Conservation (phyloP, 106 monocot genomes). For the Phalaenopsis aphrodite region DNA sequence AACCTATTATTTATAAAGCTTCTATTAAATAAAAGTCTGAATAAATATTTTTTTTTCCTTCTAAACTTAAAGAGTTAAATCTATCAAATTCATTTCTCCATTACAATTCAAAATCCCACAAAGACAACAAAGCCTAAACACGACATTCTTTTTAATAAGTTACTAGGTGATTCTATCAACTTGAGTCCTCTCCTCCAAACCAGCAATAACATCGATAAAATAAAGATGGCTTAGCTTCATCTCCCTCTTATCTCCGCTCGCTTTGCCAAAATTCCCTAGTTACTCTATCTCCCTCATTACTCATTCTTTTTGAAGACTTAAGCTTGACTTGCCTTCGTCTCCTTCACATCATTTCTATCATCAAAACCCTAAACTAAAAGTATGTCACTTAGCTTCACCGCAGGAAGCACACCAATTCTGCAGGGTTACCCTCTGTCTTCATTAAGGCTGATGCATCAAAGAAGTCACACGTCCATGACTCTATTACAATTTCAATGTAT, state of each 20-base stretch:
- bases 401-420: too few species aligned
- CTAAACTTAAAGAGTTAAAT: not conserved
- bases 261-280: not conserved
- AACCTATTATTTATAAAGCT: too few species aligned
- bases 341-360: not conserved
- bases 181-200: not conserved
- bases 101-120: too few species aligned
- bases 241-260: not conserved
- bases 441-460: too few species aligned
- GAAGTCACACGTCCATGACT: too few species aligned
- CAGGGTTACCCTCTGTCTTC: too few species aligned
- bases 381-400: too few species aligned
- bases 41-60: not conserved
- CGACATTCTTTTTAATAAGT: not conserved
- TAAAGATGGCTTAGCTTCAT: not conserved
- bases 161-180: not conserved
- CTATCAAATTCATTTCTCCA: too few species aligned
- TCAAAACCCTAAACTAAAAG: not conserved
- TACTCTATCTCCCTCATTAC: not conserved
- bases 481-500: too few species aligned
- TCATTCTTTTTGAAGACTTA: not conserved
- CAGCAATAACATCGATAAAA: not conserved
- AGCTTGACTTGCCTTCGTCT: not conserved
- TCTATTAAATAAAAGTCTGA: not conserved
- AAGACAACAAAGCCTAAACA: too few species aligned